Evolutionary conservation across 1,139 yeast species (phyloP), one percentile per base, ranked within the genome.

Genomic region (Blastobotrys buckinghamii): DNA sequence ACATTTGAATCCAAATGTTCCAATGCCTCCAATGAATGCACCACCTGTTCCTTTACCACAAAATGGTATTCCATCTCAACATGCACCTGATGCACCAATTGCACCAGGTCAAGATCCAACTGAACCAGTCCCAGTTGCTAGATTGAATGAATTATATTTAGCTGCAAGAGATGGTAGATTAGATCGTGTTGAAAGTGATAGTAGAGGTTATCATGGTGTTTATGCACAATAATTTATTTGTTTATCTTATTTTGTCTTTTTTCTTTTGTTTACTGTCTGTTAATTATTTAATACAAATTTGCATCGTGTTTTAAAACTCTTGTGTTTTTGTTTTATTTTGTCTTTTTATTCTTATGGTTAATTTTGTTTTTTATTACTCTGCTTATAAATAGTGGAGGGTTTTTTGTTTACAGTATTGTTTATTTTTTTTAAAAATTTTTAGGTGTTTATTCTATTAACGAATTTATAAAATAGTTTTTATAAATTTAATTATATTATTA

Each of bases 161-260:
- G 76, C 76, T 42, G 75, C 76, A 12, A 67, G 75, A 45, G 77
- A 74, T 52, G 77, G 77, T 9, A 70, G 77, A 47, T 58, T 73
- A 39, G 77, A 74, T 56, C 61, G 77, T n/a, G 64, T 74, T 54
- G 77, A 74, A 46, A 65, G 74, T 22, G 72, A 67, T 47, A 62
- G 75, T 5, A 64, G 72, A 47, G 75, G 76, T 3, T 72, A 63
- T 53, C 71, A 68, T 44, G 71, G 70, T 27, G 72, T 69, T 29
- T 68, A 66, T 52, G 71, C 72, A 39, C 71, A 67, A 54, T 68
- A 63, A 59, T 19, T 6, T 12, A 9, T 32, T 34, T 42, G 26
- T 10, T 16, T 5, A 34, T 42, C 15, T 8, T 29, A 10, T 17
- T 30, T 10, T 15, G 26, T n/a, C n/a, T n/a, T n/a, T n/a, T n/a